Percentiles rank a stretch among this genome's conserved stretches.
Evolutionary conservation across 495 filamentous ascomycete genomes (phyloP).

Genomic region (Xylaria longipes): DNA sequence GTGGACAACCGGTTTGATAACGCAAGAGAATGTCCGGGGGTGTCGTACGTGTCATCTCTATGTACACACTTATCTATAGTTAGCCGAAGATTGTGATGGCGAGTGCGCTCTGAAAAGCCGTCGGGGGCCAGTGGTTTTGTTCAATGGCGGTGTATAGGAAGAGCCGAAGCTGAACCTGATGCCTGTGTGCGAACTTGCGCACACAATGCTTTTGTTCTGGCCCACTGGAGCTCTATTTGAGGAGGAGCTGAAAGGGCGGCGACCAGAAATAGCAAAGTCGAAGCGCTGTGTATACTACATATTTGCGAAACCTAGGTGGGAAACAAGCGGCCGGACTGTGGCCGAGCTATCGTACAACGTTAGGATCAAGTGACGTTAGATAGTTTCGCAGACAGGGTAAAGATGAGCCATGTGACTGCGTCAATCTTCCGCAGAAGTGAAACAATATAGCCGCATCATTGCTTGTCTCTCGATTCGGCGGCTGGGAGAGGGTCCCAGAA

Average conservation of each 20-base stretch:
- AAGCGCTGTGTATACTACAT: not conserved
- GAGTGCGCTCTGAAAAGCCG: not conserved
- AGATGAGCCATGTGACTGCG: constrained; percentile 25
- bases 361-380: constrained; percentile 29
- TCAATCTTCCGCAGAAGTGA: constrained; percentile 25
- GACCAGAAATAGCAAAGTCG: not conserved
- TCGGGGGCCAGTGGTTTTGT: constrained; percentile 3
- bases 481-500: constrained; percentile 20
- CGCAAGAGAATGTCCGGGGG: not conserved
- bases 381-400: constrained; percentile 19
- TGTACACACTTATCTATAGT: not conserved
- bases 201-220: constrained; percentile 2
- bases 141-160: constrained; percentile 25
- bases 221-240: constrained; percentile 9
- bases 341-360: constrained; percentile 27
- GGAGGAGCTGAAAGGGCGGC: constrained; percentile 12
- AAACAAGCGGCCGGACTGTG: constrained; percentile 21
- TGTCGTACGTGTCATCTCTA: not conserved
- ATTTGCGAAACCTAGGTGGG: not conserved
- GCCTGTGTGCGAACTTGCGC: constrained; percentile 3
- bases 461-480: constrained; percentile 27
- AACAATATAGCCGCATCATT: constrained; percentile 29
- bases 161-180: constrained; percentile 22
- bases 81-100: not conserved
- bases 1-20: not conserved